These are phyloP conservation scores for Turnera subulata DNA, from an alignment of 345 rosid species.

Conservation along the genomic window DNA sequence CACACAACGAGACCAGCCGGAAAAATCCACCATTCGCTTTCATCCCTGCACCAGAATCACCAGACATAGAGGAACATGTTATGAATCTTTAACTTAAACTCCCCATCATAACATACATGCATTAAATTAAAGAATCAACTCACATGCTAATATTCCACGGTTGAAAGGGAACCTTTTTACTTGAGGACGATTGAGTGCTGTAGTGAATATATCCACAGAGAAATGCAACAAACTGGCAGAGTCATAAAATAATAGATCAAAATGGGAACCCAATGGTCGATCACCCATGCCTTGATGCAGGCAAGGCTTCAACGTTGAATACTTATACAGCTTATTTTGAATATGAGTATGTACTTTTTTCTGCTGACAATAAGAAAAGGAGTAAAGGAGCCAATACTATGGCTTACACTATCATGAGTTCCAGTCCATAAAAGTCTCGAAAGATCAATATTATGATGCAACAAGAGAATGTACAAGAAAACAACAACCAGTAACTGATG, in stretches of 20 bases:
- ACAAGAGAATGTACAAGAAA: too few species aligned
- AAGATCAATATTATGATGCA: too few species aligned
- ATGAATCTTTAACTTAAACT: background rate
- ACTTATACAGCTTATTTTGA: too few species aligned
- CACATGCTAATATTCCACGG: conserved; percentile 98
- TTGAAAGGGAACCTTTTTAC: conserved; percentile 67
- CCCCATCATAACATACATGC: background rate
- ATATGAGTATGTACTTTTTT: too few species aligned
- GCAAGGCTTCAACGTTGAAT: too few species aligned
- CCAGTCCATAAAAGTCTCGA: too few species aligned
- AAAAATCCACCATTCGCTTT: conserved; percentile 99
- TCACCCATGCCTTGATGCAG: too few species aligned
- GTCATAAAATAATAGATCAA: background rate
- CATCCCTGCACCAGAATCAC: conserved; percentile 68
- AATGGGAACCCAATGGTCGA: too few species aligned
- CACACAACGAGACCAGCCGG: conserved; percentile 87
- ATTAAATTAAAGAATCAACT: conserved; percentile 29
- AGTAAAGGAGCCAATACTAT: too few species aligned
- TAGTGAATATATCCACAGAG: conserved; percentile 90
- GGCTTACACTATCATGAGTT: too few species aligned
- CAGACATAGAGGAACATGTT: conserved; percentile 10
- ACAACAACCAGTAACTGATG: too few species aligned
- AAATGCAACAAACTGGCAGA: conserved; percentile 73
- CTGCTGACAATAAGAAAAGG: too few species aligned
- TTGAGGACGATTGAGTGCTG: conserved; percentile 50